These are phyloP conservation scores for Debaryomyces fabryi DNA, from an alignment of 1,139 yeast genomes.

Conservation along the genomic window DNA sequence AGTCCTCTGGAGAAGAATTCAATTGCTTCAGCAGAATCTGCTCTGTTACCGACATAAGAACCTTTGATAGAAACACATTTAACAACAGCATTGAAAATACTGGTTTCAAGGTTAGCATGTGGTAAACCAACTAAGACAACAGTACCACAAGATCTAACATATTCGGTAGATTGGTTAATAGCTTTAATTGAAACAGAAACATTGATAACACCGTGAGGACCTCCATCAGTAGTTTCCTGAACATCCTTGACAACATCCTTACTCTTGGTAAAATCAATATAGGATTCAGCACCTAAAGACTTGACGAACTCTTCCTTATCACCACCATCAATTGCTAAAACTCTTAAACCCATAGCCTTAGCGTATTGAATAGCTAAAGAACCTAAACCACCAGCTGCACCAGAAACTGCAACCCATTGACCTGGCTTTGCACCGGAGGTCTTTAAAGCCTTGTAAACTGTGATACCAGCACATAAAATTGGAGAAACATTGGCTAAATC, in stretches of 20 bases:
- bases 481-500: constrained; percentile 80
- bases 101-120: constrained; percentile 64
- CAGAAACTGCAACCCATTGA: constrained; percentile 76
- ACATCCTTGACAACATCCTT: constrained; percentile 62
- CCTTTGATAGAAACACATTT: constrained; percentile 67
- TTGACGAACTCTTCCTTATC: constrained; percentile 60
- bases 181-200: constrained; percentile 74
- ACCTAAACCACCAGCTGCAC: constrained; percentile 83
- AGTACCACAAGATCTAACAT: constrained; percentile 69
- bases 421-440: constrained; percentile 67
- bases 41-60: constrained; percentile 81
- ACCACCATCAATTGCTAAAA: constrained; percentile 77
- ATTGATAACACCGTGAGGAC: constrained; percentile 75
- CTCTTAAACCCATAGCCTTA: constrained; percentile 73
- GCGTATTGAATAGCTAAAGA: constrained; percentile 77
- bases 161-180: constrained; percentile 61
- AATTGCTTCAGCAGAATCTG: constrained; percentile 74
- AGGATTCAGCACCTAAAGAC: constrained; percentile 67
- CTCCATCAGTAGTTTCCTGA: constrained; percentile 67
- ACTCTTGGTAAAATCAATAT: constrained; percentile 61
- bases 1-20: constrained; percentile 74
- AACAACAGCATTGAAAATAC: constrained; percentile 67
- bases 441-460: constrained; percentile 77
- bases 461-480: constrained; percentile 79
- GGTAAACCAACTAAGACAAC: constrained; percentile 78